Evolutionary conservation across 139 green algal species (phyloP), one percentile per base, ranked within the genome.

Genomic region (Raphidocelis subcapitata): DNA sequence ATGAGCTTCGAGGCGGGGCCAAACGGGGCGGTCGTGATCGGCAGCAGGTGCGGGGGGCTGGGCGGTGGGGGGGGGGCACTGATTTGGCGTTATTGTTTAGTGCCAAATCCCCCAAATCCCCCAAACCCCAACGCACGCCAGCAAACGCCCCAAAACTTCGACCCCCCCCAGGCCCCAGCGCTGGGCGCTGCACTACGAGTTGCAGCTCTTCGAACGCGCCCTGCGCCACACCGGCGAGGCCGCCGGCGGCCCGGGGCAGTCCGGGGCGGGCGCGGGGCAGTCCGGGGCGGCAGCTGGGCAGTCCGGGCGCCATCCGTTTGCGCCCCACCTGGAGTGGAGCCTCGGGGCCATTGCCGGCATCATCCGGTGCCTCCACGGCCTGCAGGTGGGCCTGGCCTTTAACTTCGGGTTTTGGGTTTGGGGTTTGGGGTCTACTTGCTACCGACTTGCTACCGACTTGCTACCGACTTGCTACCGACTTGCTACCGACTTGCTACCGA

Each of bases 131-230:
- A 49, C 8, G 41, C 41, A 49, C 41, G 8, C 41, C 41, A 20
- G 41, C 41, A 49, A 49, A 8, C 41, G 12, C 41, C 8, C 41
- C 41, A 49, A 49, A 49, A 20, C 41, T 49, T 12, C 41, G 41
- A 49, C 41, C 8, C 41, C 41, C 41, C 10, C 60, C 62, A 59
- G 74, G 76, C 33, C 44, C 3, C 72, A 74, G 64, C 75, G 87
- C 35, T 94, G 85, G 85, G 62, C 77, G 3, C 70, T 93, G n/a
- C 91, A 91, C 69, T 85, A 94, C 60, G 72, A 92, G 26, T 18
- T 90, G 0, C 88, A 91, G 44, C 79, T 92, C n/a, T 67, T 93
- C 41, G 89, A 94, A 67, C 81, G 85, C 1, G 75, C 56, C 31
- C 56, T 46, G 56, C 65, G 44, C 0, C 26, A 67, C 18, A 57